Evolutionary conservation across 169 alveolate genomes (phyloP), one percentile per base, ranked within the genome.

Genomic region (Plasmodium inui): DNA sequence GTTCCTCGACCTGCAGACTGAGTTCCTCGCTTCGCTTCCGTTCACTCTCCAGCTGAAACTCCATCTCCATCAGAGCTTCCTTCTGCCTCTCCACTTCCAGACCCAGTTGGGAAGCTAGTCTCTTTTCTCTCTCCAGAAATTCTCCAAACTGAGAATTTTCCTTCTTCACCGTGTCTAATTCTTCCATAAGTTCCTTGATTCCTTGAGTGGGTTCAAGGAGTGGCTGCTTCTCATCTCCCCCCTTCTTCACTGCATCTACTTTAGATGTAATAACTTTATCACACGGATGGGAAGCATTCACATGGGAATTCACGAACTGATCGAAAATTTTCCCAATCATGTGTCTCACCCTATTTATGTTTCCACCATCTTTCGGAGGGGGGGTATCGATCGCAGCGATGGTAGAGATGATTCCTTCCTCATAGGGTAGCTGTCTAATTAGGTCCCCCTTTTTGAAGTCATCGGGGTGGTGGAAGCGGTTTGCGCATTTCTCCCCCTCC

Each of bases 91-190:
- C 81, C 34, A 82, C 26, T 14, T 82, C 90, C 19, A 53, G 19
- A 67, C 26, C 7, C 57, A 84, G 28, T n/a, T 80, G 71, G n/a
- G 79, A 2, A 26, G n/a, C 2, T 12, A 30, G 86, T 80, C 22
- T 44, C 28, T 72, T 95, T 85, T 71, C 67, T 91, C 71, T 95
- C 86, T 85, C 93, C 55, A 84, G 44, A 26, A 84, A 37, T 19
- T 84, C 53, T 28, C 41, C 50, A 79, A n/a, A 37, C 39, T 30
- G 32, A 57, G 79, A 26, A 67, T 26, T 39, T 78, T 79, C 83
- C 71, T 26, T 50, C 44, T 79, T 78, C 30, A 28, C 19, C 44
- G 12, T 39, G 17, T 74, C 55, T 57, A 50, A 55, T 34, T 88
- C 73, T 34, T 70, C 78, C 17, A 71, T n/a, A 12, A 84, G 44